Conservation (phyloP, 805 yeast species). For the Priceomyces melissophilus region DNA sequence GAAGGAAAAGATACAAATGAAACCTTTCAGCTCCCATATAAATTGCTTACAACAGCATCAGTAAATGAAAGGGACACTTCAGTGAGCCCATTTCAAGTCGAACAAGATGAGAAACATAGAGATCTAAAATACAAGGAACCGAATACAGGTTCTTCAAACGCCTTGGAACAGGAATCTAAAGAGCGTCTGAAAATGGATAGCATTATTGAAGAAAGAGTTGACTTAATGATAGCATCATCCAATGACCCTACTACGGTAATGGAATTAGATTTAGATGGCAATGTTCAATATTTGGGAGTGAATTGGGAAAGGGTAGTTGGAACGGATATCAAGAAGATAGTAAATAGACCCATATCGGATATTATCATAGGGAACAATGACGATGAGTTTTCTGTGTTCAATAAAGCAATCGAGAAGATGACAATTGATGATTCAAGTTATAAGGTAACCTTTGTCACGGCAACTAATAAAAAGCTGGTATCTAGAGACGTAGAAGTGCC, state of each 20-base stretch:
- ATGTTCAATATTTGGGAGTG: conserved; percentile 67
- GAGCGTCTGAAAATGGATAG: background rate
- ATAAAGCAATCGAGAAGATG: conserved; percentile 70
- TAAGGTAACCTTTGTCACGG: conserved; percentile 67
- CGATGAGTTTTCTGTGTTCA: conserved; percentile 64
- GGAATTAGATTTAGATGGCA: conserved; percentile 79
- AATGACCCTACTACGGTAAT: conserved; percentile 72
- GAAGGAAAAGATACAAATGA: no score
- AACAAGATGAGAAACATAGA: background rate
- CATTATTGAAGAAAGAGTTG: conserved; percentile 44
- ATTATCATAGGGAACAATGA: conserved; percentile 60
- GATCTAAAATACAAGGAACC: background rate
- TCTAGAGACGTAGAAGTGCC: background rate
- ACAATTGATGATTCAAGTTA: conserved; percentile 70
- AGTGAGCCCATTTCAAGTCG: conserved; percentile 1
- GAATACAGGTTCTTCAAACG: no score
- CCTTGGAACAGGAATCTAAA: no score
- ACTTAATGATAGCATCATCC: conserved; percentile 60
- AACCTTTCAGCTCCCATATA: no score
- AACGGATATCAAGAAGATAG: conserved; percentile 52
- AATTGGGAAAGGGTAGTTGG: conserved; percentile 82
- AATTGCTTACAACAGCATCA: no score
- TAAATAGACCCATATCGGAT: conserved; percentile 54
- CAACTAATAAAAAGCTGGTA: conserved; percentile 28
- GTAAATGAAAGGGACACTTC: background rate